Conservation (phyloP, 106 monocot species). For the Dendrobium officinale region DNA sequence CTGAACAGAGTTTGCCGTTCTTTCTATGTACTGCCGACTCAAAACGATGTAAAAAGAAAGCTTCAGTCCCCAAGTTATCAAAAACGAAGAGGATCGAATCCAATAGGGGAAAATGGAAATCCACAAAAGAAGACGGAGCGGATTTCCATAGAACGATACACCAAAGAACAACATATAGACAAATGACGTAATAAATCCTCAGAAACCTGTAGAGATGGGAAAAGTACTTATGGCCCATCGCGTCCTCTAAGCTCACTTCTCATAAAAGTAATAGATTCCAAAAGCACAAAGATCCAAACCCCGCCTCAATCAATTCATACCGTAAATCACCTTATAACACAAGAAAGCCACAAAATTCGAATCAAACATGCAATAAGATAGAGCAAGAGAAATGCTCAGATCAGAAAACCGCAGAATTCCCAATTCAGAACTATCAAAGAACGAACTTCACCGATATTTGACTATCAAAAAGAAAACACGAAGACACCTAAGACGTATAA, state of each 20-base stretch:
- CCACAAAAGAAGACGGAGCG: neutral
- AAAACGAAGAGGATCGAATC: neutral
- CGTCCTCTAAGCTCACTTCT: neutral
- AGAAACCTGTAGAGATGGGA: neutral
- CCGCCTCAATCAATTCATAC: neutral
- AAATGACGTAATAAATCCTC: neutral
- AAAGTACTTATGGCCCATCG: neutral
- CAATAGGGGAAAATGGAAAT: neutral
- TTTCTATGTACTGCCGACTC: neutral
- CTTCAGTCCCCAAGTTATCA: neutral
- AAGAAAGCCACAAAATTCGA: neutral
- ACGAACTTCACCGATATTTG: neutral
- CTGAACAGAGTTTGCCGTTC: neutral
- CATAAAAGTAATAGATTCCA: neutral
- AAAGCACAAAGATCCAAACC: neutral
- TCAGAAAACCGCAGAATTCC: slow-evolving; percentile 2
- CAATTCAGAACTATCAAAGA: neutral
- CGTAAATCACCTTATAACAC: neutral
- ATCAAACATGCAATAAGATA: neutral
- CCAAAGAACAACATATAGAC: neutral
- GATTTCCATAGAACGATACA: neutral
- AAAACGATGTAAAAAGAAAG: neutral
- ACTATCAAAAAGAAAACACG: neutral
- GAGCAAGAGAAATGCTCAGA: neutral
- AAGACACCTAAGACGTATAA: neutral